These are phyloP conservation scores for Ocimum tenuiflorum DNA, from an alignment of 257 asterid species.

Conservation along the genomic window DNA sequence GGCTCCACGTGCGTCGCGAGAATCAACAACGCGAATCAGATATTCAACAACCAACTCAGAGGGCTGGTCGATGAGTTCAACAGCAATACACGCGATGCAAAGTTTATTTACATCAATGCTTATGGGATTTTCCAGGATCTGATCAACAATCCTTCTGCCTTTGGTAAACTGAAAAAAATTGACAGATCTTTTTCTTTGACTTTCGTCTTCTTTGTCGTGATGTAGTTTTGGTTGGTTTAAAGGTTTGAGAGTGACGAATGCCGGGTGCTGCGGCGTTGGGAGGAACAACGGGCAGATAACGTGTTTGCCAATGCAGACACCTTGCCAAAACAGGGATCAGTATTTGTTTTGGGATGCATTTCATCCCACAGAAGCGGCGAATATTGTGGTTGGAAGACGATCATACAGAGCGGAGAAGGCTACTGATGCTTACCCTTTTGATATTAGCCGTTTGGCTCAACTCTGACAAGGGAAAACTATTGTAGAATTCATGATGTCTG, in stretches of 20 bases:
- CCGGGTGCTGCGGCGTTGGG: conserved; percentile 94
- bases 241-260: conserved; percentile 78
- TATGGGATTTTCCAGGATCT: conserved; percentile 82
- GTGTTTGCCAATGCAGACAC: conserved; percentile 60
- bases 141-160: conserved; percentile 53
- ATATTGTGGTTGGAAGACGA: conserved; percentile 62
- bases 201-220: too few relatives aligned
- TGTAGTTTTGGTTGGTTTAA: not conserved
- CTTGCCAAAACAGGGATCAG: conserved; percentile 61
- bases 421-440: conserved; percentile 71
- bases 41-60: conserved; percentile 57
- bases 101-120: conserved; percentile 61
- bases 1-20: conserved; percentile 65
- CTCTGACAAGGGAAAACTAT: conserved; percentile 11
- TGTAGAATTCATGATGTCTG: not conserved
- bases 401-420: conserved; percentile 59
- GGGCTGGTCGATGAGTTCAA: conserved; percentile 61
- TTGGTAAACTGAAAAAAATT: conserved; percentile 31
- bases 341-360: conserved; percentile 88
- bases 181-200: not conserved
- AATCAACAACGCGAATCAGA: conserved; percentile 58
- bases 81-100: conserved; percentile 50
- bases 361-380: conserved; percentile 82
- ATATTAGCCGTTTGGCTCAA: conserved; percentile 72
- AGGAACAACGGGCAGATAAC: conserved; percentile 95